A percentile compares a stretch with the other conserved stretches of the same genome.
These are phyloP conservation scores for Camellia oleifera DNA, from an alignment of 179 eudicot species.

Conservation along the genomic window DNA sequence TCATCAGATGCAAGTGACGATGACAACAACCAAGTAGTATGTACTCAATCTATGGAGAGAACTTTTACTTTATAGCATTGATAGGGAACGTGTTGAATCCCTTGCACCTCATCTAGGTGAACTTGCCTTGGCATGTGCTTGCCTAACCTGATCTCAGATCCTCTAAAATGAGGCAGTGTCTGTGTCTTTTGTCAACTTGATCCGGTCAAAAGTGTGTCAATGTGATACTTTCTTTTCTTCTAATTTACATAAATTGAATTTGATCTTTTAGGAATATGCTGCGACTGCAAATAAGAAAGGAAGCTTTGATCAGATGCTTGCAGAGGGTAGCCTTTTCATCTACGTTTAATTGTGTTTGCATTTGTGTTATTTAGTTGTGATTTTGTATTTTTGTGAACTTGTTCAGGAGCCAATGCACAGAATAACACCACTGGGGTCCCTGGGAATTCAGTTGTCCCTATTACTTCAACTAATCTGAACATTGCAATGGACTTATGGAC, in stretches of 20 bases:
- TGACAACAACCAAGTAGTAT: slow-evolving; percentile 46
- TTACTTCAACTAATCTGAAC: slow-evolving; percentile 72
- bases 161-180: neutral
- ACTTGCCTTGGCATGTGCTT: neutral
- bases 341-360: neutral
- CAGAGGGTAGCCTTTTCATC: slow-evolving; percentile 56
- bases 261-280: slow-evolving; percentile 50
- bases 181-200: neutral
- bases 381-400: slow-evolving; percentile 14
- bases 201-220: neutral
- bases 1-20: slow-evolving; percentile 91
- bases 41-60: neutral
- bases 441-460: slow-evolving; percentile 61
- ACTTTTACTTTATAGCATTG: neutral
- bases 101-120: neutral
- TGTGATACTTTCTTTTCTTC: neutral
- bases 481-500: slow-evolving; percentile 96
- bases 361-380: neutral
- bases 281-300: slow-evolving; percentile 61
- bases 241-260: slow-evolving; percentile 6
- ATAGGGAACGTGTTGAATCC: neutral
- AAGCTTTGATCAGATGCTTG: slow-evolving; percentile 92
- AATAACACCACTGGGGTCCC: slow-evolving; percentile 36
- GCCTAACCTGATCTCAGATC: slow-evolving; percentile 1
- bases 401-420: slow-evolving; percentile 72